Evolutionary conservation across 768 basidiomycete genomes (phyloP).

Genomic region (Suillus cothurnatus): DNA sequence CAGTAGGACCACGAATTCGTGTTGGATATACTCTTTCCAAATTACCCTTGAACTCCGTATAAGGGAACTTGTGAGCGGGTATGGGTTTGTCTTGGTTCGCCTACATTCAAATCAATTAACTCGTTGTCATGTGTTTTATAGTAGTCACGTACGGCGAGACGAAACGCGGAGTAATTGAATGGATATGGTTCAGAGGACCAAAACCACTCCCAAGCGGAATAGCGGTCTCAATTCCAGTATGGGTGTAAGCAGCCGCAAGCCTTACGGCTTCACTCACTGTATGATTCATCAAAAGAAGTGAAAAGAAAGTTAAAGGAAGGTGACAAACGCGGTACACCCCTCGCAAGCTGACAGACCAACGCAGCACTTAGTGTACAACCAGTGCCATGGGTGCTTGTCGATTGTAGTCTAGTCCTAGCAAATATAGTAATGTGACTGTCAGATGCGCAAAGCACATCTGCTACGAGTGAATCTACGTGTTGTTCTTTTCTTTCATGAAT

Average conservation of each 20-base stretch:
- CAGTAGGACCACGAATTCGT: conserved; percentile 80
- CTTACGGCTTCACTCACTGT: conserved; percentile 60
- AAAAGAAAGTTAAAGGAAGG: not conserved
- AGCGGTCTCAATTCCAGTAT: conserved; percentile 73
- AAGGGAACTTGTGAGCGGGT: conserved; percentile 68
- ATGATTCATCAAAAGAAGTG: not conserved
- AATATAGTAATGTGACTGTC: conserved; percentile 48
- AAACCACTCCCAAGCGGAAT: conserved; percentile 68
- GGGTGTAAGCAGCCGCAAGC: conserved; percentile 69
- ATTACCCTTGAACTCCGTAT: conserved; percentile 54
- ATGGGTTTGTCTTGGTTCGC: conserved; percentile 58
- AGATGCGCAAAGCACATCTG: conserved; percentile 57
- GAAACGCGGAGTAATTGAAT: conserved; percentile 48
- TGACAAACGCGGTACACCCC: conserved; percentile 43
- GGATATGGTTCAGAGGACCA: conserved; percentile 88
- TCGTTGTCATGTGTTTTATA: not conserved
- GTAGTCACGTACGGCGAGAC: conserved; percentile 56
- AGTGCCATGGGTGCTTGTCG: conserved; percentile 85
- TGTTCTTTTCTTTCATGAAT: conserved; percentile 7
- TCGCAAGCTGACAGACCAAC: conserved; percentile 65
- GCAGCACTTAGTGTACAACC: conserved; percentile 92
- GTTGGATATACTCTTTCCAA: conserved; percentile 80
- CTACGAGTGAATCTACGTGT: conserved; percentile 44
- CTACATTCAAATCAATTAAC: conserved; percentile 35
- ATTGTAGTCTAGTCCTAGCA: conserved; percentile 61